Percentiles rank a stretch among this genome's conserved stretches.
phyloP scores from a whole-genome alignment of 2,329 filamentous ascomycete genomes.

The Rhinocladiella mackenziei region DNA sequence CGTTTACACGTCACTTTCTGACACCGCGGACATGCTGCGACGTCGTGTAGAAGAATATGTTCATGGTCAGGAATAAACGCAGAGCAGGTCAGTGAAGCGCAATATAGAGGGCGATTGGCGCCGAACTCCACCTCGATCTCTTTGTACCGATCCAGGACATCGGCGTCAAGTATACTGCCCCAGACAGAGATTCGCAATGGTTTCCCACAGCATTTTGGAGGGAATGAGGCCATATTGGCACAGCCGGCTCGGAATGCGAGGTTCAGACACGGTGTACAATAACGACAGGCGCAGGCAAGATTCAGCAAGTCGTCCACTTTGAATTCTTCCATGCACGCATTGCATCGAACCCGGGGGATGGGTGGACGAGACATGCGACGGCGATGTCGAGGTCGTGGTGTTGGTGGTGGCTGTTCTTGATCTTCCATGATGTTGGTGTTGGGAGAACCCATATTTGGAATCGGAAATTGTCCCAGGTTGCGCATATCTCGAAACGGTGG shows the following conservation, averaged over 20 bases:
- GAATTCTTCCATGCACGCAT: constrained; percentile 18
- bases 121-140: constrained; percentile 20
- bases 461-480: too few species aligned
- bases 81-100: constrained; percentile 17
- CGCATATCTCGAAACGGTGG: too few species aligned
- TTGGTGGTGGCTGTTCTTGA: background rate
- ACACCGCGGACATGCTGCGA: constrained; percentile 10
- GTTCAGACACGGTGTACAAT: constrained; percentile 22
- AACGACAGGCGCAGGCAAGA: constrained; percentile 16
- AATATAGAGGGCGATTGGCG: constrained; percentile 19
- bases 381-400: background rate
- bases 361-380: background rate
- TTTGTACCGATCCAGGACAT: constrained; percentile 15
- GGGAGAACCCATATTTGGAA: too few species aligned
- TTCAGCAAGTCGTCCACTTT: constrained; percentile 4
- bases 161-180: constrained; percentile 7
- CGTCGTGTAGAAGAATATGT: constrained; percentile 1
- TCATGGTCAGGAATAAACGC: constrained; percentile 14
- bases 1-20: constrained; percentile 7
- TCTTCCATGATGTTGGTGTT: background rate
- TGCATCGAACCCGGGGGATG: constrained; percentile 9
- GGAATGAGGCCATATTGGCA: constrained; percentile 14
- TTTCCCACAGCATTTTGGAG: constrained; percentile 19
- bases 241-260: constrained; percentile 17
- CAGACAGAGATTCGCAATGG: constrained; percentile 16